Evolutionary conservation across 2,329 filamentous ascomycete species (phyloP), one percentile per base, ranked within the genome.

Genomic region (Sclerotinia trifoliorum): DNA sequence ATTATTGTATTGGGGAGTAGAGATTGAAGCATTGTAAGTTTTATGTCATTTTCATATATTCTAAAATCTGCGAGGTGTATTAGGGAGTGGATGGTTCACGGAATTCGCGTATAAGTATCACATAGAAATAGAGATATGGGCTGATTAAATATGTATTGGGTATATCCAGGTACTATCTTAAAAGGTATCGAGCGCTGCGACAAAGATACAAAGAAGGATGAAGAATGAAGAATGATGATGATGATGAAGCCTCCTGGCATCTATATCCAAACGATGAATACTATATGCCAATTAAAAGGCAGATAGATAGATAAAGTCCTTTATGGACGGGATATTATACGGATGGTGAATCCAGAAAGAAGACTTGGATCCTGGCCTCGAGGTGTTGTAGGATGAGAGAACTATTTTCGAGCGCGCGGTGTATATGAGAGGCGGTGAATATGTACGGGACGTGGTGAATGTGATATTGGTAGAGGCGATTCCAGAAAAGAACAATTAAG

Each of bases 141-240:
- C 64, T 66, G 46, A 63, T 61, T 49, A 56, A 64, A 54, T 66
- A 58, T 48, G 15, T 35, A 63, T 29, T 60, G 69, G 71, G 69
- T 74, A 73, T 75, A 71, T 74, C 71, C 78, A 96, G 92, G 78
- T 96, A 96, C 80, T 96, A 95, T 81, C 83, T 97, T 75, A 97
- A 96, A 83, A 87, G 91, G 78, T 97, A 97, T 81, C 89, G 94
- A 74, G 88, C 92, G 35, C 81, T 97, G 75, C 89, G 90, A 76
- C 90, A 95, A 81, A 85, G 92, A 77, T 97, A 97, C 80, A 71
- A 77, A 70, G 74, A 75, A 68, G 68, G 69, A 63, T 75, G 68
- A 65, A 5, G 26, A 52, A 39, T 46, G n/a, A 55, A 17, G n/a
- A n/a, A n/a, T n/a, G n/a, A 29, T 29, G 32, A 32, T 32, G 4